phyloP scores from a whole-genome alignment of 306 rosid genomes.

The Sicyos baderoa region DNA sequence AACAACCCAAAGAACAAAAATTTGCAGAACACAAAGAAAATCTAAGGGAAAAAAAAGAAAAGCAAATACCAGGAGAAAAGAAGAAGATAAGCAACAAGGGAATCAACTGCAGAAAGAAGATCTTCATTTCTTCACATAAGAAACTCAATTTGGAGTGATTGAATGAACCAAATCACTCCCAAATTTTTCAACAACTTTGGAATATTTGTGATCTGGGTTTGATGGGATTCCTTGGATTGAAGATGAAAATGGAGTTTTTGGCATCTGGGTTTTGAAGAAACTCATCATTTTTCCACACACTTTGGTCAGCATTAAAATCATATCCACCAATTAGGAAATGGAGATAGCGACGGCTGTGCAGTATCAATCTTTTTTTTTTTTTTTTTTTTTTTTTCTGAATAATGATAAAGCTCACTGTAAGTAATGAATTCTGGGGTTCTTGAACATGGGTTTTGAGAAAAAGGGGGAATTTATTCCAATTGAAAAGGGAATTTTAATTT shows the following conservation, averaged over 20 bases:
- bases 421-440: background rate
- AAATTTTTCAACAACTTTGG: slow-evolving; percentile 28
- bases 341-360: background rate
- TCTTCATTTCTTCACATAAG: slow-evolving; percentile 29
- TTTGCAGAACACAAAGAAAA: background rate
- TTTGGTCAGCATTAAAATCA: background rate
- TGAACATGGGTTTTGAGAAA: background rate
- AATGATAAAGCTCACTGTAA: background rate
- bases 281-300: background rate
- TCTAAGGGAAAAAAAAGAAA: slow-evolving; percentile 4
- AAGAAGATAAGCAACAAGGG: slow-evolving; percentile 38
- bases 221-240: background rate
- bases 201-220: too few relatives aligned
- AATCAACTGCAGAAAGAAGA: slow-evolving; percentile 27
- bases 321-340: background rate
- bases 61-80: slow-evolving; percentile 45
- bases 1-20: background rate
- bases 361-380: background rate
- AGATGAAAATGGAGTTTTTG: background rate
- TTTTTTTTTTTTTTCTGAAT: background rate
- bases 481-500: too few relatives aligned
- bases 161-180: slow-evolving; percentile 30
- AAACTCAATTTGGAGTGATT: slow-evolving; percentile 26
- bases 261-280: slow-evolving; percentile 7
- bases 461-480: background rate